Evolutionary conservation across 257 asterid genomes (phyloP).

Genomic region (Solanum dulcamara): DNA sequence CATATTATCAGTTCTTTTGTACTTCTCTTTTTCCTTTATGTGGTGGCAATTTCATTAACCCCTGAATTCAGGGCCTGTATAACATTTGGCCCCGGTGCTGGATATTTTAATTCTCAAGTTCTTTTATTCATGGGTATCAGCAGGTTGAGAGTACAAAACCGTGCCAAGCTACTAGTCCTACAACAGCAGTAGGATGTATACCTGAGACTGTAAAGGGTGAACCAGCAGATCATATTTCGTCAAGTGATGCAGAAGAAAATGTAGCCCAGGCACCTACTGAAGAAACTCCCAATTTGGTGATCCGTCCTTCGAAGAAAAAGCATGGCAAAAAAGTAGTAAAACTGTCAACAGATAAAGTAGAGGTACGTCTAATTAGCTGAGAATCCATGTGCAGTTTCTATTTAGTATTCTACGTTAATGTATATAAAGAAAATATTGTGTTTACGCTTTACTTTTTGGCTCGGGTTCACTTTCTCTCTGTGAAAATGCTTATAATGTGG

Average conservation of each 20-base stretch:
- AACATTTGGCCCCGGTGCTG: neutral
- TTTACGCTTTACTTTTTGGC: neutral
- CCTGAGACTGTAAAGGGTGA: conserved; percentile 22
- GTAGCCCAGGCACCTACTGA: conserved; percentile 13
- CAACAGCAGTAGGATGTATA: conserved; percentile 17
- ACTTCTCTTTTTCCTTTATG: neutral
- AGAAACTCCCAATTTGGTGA: conserved; percentile 19
- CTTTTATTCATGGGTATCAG: conserved; percentile 6
- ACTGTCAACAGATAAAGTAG: conserved; percentile 11
- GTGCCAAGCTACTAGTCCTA: conserved; percentile 26
- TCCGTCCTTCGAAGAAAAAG: conserved; percentile 28
- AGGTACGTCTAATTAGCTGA: neutral
- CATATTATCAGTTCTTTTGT: neutral
- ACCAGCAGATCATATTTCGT: conserved; percentile 15
- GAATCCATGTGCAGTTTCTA: conserved; percentile 35
- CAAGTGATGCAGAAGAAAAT: conserved; percentile 13
- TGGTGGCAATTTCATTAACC: neutral
- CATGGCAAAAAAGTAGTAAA: conserved; percentile 22
- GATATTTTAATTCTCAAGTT: neutral
- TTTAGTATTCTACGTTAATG: neutral
- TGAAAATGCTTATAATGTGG: neutral
- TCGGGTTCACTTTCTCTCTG: neutral
- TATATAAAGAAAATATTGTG: neutral
- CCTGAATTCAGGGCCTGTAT: neutral
- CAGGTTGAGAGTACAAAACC: conserved; percentile 32